Percentiles rank a stretch among this genome's conserved stretches.
Conservation (phyloP, 345 rosid genomes). For the Eucalyptus leucophloia region DNA sequence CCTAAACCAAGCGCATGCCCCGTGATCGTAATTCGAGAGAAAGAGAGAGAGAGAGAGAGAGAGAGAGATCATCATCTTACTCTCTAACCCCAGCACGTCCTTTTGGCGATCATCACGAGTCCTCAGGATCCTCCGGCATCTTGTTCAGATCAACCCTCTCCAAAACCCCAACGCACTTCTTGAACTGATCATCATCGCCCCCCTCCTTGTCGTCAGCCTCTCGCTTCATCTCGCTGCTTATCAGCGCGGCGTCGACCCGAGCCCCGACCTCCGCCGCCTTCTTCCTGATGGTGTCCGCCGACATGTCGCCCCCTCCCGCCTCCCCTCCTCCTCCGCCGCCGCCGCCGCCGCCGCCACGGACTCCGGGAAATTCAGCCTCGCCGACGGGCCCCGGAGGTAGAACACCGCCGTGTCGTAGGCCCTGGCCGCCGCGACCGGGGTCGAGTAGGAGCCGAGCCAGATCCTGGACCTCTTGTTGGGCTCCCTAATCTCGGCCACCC, state of each 20-base stretch:
- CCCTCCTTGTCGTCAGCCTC: background rate
- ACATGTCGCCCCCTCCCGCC: constrained; percentile 33
- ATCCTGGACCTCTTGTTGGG: constrained; percentile 91
- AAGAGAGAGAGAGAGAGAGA: background rate
- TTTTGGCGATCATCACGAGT: constrained; percentile 24
- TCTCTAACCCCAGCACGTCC: background rate
- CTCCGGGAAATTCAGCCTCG: constrained; percentile 91
- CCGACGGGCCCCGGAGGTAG: constrained; percentile 86
- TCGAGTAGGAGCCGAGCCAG: constrained; percentile 96
- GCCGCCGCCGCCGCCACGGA: constrained; percentile 45
- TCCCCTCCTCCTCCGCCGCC: constrained; percentile 11
- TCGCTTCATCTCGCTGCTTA: background rate
- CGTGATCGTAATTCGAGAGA: background rate
- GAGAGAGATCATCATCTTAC: background rate
- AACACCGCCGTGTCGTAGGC: constrained; percentile 98
- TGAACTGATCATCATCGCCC: constrained; percentile 5
- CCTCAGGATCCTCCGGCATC: constrained; percentile 94
- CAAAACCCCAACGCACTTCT: constrained; percentile 27
- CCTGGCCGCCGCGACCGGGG: constrained; percentile 88
- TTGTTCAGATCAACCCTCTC: constrained; percentile 87
- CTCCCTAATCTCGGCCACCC: constrained; percentile 99
- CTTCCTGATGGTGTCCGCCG: constrained; percentile 79
- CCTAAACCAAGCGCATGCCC: background rate
- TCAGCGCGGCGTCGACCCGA: constrained; percentile 58
- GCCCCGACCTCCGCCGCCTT: constrained; percentile 93